Evolutionary conservation across 2,329 filamentous ascomycete species (phyloP), one percentile per base, ranked within the genome.

Genomic region (Samsoniella hepiali): DNA sequence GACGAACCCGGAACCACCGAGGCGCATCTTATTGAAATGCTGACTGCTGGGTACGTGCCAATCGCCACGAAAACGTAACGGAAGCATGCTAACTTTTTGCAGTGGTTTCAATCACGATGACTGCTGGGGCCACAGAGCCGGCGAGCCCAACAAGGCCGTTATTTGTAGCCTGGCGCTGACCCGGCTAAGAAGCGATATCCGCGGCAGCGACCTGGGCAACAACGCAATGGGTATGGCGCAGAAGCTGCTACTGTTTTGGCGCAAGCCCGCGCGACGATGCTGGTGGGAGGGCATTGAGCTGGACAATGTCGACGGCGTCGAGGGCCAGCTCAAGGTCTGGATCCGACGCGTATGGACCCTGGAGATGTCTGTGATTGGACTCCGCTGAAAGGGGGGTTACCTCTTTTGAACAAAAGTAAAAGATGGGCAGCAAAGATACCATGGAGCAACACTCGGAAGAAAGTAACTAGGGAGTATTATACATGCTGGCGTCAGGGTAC

Each of bases 241-340:
- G 77, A 99, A 99, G 79, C 84, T 99, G 54, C 83, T 99, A 15
- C 84, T 99, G 3, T 99, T 99, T 81, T 99, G 95, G 95, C 87
- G 95, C 68, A 99, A 99, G 78, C 95, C 95, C 17, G 95, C 95
- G 15, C 83, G 95, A 65, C 86, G 95, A 75, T 99, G 95, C 81
- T 99, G 95, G 95, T 99, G 95, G 95, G 95, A 99, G 76, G 95
- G 95, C 31, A 90, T 99, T 44, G 93, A 98, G 75, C 82, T 99
- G 51, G 87, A 95, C 22, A 84, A 91, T 68, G 91, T 99, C 13
- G 92, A 96, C 58, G 95, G 95, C 15, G 90, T 98, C 8, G 87
- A 96, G 58, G 94, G 93, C 59, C 91, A 89, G 74, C 83, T 99
- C 69, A 99, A 99, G 79, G 93, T 99, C 64, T 99, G 95, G 95